Conservation (phyloP, 257 asterid genomes). For the Buddleja alternifolia region DNA sequence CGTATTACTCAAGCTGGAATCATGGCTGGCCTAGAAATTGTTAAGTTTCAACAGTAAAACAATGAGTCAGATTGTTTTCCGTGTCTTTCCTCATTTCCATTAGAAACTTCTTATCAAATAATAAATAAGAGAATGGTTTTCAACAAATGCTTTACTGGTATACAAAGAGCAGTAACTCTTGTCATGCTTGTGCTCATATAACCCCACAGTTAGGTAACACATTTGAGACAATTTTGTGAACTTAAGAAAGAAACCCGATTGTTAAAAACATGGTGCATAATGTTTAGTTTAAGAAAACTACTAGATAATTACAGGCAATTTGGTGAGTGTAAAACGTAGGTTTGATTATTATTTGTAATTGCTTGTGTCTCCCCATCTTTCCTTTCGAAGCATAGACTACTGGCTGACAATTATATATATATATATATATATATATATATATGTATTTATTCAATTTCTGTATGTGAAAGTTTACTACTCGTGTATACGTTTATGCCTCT, state of each 20-base stretch:
- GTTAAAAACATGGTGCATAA: not conserved
- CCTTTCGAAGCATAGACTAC: slow-evolving; percentile 5
- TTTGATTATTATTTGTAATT: not conserved
- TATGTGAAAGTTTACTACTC: no score
- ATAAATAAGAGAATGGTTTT: no score
- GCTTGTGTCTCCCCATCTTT: not conserved
- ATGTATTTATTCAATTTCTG: no score
- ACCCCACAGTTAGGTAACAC: not conserved
- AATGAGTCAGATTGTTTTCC: not conserved
- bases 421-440: no score
- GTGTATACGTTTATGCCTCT: not conserved
- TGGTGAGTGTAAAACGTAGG: not conserved
- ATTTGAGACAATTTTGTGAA: not conserved
- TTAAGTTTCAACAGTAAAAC: not conserved
- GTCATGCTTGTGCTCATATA: not conserved
- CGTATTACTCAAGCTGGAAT: not conserved
- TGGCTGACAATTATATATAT: not conserved
- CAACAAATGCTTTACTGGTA: not conserved
- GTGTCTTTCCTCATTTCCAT: not conserved
- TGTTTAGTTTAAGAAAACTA: not conserved
- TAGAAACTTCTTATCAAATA: not conserved
- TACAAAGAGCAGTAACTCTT: not conserved
- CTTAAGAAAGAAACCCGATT: not conserved
- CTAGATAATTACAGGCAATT: not conserved
- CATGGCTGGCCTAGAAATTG: not conserved